These are phyloP conservation scores for Pholiota molesta DNA, from an alignment of 768 basidiomycete genomes.

Conservation along the genomic window DNA sequence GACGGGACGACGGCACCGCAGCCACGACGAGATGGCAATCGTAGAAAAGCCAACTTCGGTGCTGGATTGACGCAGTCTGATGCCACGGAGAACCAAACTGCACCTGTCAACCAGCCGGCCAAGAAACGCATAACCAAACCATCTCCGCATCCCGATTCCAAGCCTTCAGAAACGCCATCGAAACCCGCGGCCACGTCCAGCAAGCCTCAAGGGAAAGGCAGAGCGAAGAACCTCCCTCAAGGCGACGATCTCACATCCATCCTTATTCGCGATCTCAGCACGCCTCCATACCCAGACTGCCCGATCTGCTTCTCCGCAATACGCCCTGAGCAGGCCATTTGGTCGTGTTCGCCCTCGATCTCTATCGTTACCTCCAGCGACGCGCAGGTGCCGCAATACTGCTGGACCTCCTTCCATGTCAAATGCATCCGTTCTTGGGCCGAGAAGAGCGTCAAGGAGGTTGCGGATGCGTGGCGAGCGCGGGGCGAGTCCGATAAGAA, in stretches of 20 bases:
- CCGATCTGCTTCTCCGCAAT: constrained; percentile 84
- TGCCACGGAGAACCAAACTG: not conserved
- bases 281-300: constrained; percentile 77
- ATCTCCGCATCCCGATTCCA: not conserved
- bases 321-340: constrained; percentile 77
- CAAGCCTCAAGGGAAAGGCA: constrained; percentile 5
- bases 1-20: constrained; percentile 1
- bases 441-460: constrained; percentile 72
- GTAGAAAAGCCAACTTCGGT: constrained; percentile 29
- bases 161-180: not conserved
- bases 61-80: constrained; percentile 25
- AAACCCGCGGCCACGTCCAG: not conserved
- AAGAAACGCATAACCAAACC: not conserved
- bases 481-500: constrained; percentile 61
- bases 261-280: constrained; percentile 65
- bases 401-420: constrained; percentile 91
- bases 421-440: constrained; percentile 92
- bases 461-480: constrained; percentile 72
- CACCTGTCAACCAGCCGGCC: not conserved
- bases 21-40: constrained; percentile 12
- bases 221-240: constrained; percentile 20
- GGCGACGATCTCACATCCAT: constrained; percentile 75
- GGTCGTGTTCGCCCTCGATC: constrained; percentile 83
- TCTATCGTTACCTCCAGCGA: constrained; percentile 39
- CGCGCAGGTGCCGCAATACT: constrained; percentile 58